Evolutionary conservation across 2,329 filamentous ascomycete genomes (phyloP).

Genomic region (Blastomyces silverae): DNA sequence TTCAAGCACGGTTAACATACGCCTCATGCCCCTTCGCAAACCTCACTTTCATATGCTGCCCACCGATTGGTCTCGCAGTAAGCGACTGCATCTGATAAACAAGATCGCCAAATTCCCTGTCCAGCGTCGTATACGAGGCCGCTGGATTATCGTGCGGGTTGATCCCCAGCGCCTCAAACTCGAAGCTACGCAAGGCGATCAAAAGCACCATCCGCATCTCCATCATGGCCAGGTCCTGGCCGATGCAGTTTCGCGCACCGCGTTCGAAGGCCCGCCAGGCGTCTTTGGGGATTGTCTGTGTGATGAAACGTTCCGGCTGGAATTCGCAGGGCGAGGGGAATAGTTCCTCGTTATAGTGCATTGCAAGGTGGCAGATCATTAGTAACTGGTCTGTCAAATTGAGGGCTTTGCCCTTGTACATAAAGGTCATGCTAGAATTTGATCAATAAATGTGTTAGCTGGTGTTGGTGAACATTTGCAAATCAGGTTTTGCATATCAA

Average conservation of each 20-base stretch:
- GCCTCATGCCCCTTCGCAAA: conserved; percentile 6
- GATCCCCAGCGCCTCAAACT: conserved; percentile 21
- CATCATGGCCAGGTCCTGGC: conserved; percentile 45
- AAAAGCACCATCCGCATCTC: conserved; percentile 32
- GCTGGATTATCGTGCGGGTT: conserved; percentile 14
- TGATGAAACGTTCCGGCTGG: conserved; percentile 29
- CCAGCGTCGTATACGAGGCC: conserved; percentile 6
- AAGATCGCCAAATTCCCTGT: conserved; percentile 7
- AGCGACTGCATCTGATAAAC: conserved; percentile 12
- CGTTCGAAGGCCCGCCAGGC: conserved; percentile 48
- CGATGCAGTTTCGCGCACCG: conserved; percentile 46
- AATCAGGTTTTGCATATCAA: not conserved
- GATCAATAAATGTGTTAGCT: not conserved
- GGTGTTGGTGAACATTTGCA: not conserved
- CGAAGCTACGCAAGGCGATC: conserved; percentile 24
- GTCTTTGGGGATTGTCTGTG: conserved; percentile 29
- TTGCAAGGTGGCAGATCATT: conserved; percentile 8
- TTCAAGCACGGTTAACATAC: not conserved
- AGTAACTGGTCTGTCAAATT: conserved; percentile 8
- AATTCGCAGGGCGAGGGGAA: conserved; percentile 24
- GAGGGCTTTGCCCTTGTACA: conserved; percentile 9
- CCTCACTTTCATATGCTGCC: conserved; percentile 13
- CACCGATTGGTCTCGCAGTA: conserved; percentile 9
- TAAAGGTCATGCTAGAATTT: not conserved
- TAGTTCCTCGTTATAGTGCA: conserved; percentile 15